Evolutionary conservation across 805 yeast species (phyloP), one percentile per base, ranked within the genome.

Genomic region (Torulaspora gathmanii): DNA sequence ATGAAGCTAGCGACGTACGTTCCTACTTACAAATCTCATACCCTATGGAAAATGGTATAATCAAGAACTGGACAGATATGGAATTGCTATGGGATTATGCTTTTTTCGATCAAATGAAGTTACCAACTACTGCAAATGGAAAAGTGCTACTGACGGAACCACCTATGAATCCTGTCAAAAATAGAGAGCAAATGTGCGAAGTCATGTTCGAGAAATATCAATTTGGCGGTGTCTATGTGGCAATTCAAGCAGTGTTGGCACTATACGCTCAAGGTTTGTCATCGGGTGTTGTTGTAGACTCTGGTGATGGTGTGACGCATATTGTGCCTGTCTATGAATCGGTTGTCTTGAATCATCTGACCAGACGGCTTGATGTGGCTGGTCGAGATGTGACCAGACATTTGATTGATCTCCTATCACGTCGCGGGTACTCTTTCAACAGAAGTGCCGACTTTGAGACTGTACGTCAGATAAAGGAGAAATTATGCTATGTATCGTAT

Each of bases 381-480:
- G 99, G 99, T 57, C 80, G 99, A 67, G 99, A 93, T 62, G 97
- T 93, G 38, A 93, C 99, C n/a, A 80, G 96, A 61, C 88, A 93
- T 68, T 75, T 93, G 69, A 90, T 93, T 68, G 93, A 84, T 59
- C 73, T 93, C 54, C 73, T 93, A 58, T 78, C 95, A 51, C 87
- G 98, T 69, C 82, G 97, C 57, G 99, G 99, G 37, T 93, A 93
- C 67, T 96, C 98, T 2, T 91, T 93, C 70, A 93, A 93, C 73
- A 81, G 99, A 73, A 90, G 96, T 34, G 98, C 99, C 8, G 99
- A 93, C 72, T 95, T 95, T 60, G 99, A 93, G 70, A 93, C 98
- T 2, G 97, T 93, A 37, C 87, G 99, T 63, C 96, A 89, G 70
- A 91, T 93, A 63, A 93, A 93, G 70, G 99, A 93, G 71, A 90